A percentile compares a stretch with the other conserved stretches of the same genome.
Conservation (phyloP, 139 green algal genomes). For the Coelastrella sp. region DNA sequence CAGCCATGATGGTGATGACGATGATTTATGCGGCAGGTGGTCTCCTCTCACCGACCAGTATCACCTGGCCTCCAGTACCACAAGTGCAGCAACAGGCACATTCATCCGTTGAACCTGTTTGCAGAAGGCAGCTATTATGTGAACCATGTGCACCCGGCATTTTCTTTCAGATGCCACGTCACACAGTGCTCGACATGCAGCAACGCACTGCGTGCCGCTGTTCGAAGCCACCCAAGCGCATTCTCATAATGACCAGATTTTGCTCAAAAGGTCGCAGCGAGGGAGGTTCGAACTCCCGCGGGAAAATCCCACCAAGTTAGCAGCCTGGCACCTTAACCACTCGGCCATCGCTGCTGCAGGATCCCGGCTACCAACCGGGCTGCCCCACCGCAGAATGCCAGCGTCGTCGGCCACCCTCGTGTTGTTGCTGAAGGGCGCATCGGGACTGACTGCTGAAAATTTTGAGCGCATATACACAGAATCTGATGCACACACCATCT, state of each 20-base stretch:
- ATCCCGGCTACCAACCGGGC: not conserved
- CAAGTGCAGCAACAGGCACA: too few relatives aligned
- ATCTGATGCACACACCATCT: too few relatives aligned
- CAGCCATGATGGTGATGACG: too few relatives aligned
- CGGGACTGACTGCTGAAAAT: not conserved
- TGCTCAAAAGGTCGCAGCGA: not conserved
- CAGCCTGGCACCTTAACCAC: conserved; percentile 14
- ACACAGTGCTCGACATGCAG: too few relatives aligned
- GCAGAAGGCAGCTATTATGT: too few relatives aligned
- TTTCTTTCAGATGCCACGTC: too few relatives aligned
- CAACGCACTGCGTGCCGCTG: not conserved
- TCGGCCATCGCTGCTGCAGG: conserved; percentile 4
- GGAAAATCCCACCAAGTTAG: conserved; percentile 18
- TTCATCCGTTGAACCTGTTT: too few relatives aligned
- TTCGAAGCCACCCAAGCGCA: not conserved
- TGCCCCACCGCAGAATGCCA: not conserved
- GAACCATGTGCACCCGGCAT: too few relatives aligned
- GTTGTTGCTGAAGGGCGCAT: not conserved
- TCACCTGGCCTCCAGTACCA: too few relatives aligned
- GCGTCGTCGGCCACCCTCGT: not conserved
- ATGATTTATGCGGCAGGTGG: too few relatives aligned
- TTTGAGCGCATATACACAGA: too few relatives aligned
- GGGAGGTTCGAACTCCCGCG: conserved; percentile 11
- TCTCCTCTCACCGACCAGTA: too few relatives aligned
- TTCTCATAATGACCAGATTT: not conserved